These are phyloP conservation scores for Beauveria brongniartii DNA, from an alignment of 2,329 filamentous ascomycete species.

Conservation along the genomic window DNA sequence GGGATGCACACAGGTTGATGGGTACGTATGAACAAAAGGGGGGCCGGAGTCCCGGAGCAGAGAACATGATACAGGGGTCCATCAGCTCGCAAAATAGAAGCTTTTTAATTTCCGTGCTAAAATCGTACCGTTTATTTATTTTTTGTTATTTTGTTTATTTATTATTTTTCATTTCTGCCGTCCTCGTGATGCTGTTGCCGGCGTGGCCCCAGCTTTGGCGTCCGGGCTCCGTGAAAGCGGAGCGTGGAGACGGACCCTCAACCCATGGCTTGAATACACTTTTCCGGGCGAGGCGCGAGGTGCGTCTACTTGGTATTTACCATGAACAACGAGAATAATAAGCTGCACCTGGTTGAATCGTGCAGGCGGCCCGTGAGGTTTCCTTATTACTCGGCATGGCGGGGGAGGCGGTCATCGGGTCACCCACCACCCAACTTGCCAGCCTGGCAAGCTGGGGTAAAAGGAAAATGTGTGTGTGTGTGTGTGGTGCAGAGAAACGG, in stretches of 20 bases:
- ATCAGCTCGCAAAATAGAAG: too few relatives aligned
- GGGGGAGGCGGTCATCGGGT: not conserved
- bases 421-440: not conserved
- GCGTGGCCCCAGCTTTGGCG: conserved; percentile 8
- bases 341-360: conserved; percentile 2
- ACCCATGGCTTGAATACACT: not conserved
- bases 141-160: not conserved
- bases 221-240: conserved; percentile 10
- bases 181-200: conserved; percentile 22
- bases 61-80: too few relatives aligned
- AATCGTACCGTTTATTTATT: not conserved
- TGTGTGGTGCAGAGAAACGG: not conserved
- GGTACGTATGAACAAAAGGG: not conserved
- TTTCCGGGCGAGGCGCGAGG: not conserved
- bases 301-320: not conserved
- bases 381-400: not conserved
- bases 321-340: not conserved
- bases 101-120: too few relatives aligned
- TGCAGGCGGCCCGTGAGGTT: not conserved
- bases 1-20: too few relatives aligned
- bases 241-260: not conserved
- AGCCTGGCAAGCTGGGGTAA: not conserved
- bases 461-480: not conserved
- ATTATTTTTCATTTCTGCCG: conserved; percentile 15
- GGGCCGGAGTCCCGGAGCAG: not conserved